phyloP scores from a whole-genome alignment of 2,329 filamentous ascomycete species.

The Pezicula rhizophila region DNA sequence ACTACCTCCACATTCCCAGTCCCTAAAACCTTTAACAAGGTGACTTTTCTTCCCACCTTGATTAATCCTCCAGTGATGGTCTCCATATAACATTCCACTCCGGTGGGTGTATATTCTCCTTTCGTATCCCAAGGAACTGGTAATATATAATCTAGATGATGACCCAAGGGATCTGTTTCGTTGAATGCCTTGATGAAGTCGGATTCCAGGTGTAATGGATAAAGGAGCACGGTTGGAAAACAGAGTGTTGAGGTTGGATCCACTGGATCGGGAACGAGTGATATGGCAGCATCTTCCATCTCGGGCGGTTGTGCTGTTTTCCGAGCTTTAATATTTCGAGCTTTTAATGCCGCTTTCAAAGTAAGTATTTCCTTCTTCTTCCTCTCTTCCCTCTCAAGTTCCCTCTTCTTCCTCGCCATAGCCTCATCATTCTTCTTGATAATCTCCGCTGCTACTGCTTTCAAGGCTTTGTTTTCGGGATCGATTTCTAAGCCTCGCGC shows the following conservation, averaged over 20 bases:
- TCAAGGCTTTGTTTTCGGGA: slow-evolving; percentile 59
- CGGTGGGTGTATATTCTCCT: slow-evolving; percentile 56
- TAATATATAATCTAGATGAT: slow-evolving; percentile 81
- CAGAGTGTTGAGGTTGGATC: slow-evolving; percentile 66
- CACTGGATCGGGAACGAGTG: slow-evolving; percentile 64
- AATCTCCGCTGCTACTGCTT: slow-evolving; percentile 57
- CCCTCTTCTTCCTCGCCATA: slow-evolving; percentile 48
- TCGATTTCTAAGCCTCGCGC: slow-evolving; percentile 69
- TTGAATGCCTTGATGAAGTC: slow-evolving; percentile 87
- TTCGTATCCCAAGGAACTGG: slow-evolving; percentile 79
- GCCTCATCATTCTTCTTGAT: slow-evolving; percentile 49
- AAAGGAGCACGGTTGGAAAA: slow-evolving; percentile 79
- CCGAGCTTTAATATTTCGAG: slow-evolving; percentile 64
- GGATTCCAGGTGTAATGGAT: slow-evolving; percentile 73
- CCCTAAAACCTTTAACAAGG: slow-evolving; percentile 66
- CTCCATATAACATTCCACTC: slow-evolving; percentile 86
- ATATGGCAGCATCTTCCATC: slow-evolving; percentile 75
- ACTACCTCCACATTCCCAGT: slow-evolving; percentile 79
- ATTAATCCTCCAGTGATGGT: slow-evolving; percentile 73
- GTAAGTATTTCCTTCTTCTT: slow-evolving; percentile 52
- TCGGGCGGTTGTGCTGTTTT: slow-evolving; percentile 70
- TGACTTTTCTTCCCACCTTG: slow-evolving; percentile 82
- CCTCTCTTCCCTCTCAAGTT: slow-evolving; percentile 48
- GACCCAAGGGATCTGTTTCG: slow-evolving; percentile 67
- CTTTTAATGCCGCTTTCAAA: slow-evolving; percentile 58